These are phyloP conservation scores for Phaeosphaeriaceae sp. DNA, from an alignment of 2,329 filamentous ascomycete species.

Conservation along the genomic window DNA sequence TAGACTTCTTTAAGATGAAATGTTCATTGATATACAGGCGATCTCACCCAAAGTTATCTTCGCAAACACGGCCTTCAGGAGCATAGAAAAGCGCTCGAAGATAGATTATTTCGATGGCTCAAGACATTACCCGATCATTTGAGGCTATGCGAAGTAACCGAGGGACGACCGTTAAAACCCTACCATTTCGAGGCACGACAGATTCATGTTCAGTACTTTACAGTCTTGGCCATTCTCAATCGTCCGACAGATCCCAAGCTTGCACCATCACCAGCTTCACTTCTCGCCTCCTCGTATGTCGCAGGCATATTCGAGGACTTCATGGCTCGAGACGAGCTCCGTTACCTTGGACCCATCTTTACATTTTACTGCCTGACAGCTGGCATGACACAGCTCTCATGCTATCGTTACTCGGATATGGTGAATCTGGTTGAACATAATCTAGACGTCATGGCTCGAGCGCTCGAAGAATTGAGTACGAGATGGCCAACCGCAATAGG, in stretches of 20 bases:
- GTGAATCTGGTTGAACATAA: conserved; percentile 36
- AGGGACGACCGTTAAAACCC: conserved; percentile 29
- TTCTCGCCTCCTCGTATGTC: conserved; percentile 51
- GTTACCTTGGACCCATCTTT: conserved; percentile 50
- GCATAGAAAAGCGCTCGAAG: conserved; percentile 44
- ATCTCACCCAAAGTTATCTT: conserved; percentile 50
- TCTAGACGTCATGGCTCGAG: conserved; percentile 32
- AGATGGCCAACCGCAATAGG: conserved; percentile 42
- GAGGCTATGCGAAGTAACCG: conserved; percentile 30
- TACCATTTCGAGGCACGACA: conserved; percentile 49
- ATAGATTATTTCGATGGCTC: conserved; percentile 50
- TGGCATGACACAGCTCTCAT: conserved; percentile 49
- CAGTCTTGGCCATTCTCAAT: conserved; percentile 49
- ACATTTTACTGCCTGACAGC: conserved; percentile 52
- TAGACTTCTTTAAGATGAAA: not conserved
- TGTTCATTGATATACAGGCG: conserved; percentile 28
- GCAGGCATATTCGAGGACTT: conserved; percentile 54
- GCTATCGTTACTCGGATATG: conserved; percentile 45
- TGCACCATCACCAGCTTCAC: conserved; percentile 45
- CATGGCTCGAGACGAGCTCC: conserved; percentile 50
- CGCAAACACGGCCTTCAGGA: conserved; percentile 41
- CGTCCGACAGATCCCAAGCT: conserved; percentile 38
- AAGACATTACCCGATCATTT: conserved; percentile 45
- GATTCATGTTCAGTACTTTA: conserved; percentile 49
- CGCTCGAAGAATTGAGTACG: conserved; percentile 39